Base-by-base conservation (phyloP, 169 alveolate species). In the Cryptosporidium viatorum region DNA sequence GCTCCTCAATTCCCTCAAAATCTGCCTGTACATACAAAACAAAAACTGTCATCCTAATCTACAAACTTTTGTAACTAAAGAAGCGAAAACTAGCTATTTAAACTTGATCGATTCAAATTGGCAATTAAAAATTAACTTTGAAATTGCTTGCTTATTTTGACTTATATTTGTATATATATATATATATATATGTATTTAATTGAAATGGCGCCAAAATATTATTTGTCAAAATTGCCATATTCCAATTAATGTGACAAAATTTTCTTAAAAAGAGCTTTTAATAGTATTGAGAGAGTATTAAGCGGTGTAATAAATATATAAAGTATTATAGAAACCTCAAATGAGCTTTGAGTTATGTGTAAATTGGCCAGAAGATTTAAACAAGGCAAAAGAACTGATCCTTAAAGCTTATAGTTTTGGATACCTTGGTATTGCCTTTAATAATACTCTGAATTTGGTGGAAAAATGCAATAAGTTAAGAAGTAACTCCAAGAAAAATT, bases 311-410 rank as follows among this genome's bases (percentile, higher is more conserved):
- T 26, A 9, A 21, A 21, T 55, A 55, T 2, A 23, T 8, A 9
- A 55, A 2, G 7, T 8, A 55, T 21, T 26, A 21, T 0, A 26
- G 35, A 26, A 55, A 69, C 65, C 33, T 73, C 23, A 2, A 43
- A 80, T 80, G 89, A 62, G 75, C 21, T 62, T 80, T 62, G 89
- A 80, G 35, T n/a, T 80, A 23, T 80, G 89, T 26, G 89, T 80
- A 62, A 62, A 45, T n/a, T 80, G 89, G 89, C 75, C 89, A 62
- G 75, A 51, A 4, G 51, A 65, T 29, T 29, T 62, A 31, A 55
- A 39, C 7, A 31, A 35, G 16, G 73, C 69, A 6, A 80, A 41
- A 9, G 75, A 65, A 37, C 35, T 80, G 39, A 65, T 80, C 16
- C 51, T 59, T 21, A 80, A 29, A 35, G 73, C 89, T 45, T 80